Base-by-base conservation (phyloP, 352 stramenopile species). In the Phytophthora hybrid region DNA sequence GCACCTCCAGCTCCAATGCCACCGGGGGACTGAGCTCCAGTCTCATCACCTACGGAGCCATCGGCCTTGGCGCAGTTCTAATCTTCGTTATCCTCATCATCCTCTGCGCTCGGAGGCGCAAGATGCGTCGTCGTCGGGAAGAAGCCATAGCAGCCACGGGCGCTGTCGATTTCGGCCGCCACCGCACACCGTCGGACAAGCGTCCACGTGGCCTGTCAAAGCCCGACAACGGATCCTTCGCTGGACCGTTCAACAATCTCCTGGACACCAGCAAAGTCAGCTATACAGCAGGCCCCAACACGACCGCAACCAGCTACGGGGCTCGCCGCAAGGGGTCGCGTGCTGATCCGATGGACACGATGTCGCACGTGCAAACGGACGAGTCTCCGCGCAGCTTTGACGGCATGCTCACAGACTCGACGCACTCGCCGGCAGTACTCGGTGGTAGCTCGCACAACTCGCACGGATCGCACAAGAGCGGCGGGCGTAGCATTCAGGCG, bases 351-450 rank as follows among this genome's bases (percentile, higher is more conserved):
- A 74, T 87, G 58, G 76, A 89, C 34, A 70, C 76, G 14, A 49
- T 82, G 56, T 82, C 85, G 47, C 75, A 64, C 59, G 80, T 79
- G 6, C 69, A 74, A 8, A 84, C 73, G 34, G 69, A 81, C 19
- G 78, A 88, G 57, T 77, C 74, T 61, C 78, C 74, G 26, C 66
- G 82, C 32, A 86, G 79, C 59, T 77, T 85, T 9, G 81, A 89
- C 56, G 85, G 80, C n/a, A 90, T 93, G 79, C 67, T 91, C n/a
- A 65, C 77, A 26, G 84, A 89, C 31, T 74, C 77, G 29, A 67
- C 81, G 23, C 68, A 78, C 41, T 87, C 79, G 21, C 74, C 80
- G 1, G 79, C 82, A n/a, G 63, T 93, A 47, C 68, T 93, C 41
- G 78, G 75, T 21, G 69, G 59, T 13, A 69, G 69, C 1, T 76